Evolutionary conservation across 164 flowering plant genomes (phyloP).

Genomic region (Protea cynaroides): DNA sequence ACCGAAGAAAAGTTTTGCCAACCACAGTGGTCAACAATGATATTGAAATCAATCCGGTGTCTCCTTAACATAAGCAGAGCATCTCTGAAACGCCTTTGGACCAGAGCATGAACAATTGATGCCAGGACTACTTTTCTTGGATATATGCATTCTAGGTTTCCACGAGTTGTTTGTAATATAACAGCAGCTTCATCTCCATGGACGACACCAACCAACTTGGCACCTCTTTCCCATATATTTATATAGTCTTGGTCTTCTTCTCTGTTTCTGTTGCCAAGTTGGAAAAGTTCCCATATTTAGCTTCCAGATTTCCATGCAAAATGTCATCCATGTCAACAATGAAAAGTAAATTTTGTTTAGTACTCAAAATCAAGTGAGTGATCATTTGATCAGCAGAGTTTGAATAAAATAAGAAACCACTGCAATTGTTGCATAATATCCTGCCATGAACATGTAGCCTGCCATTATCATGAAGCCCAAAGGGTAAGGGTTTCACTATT

Average conservation of each 20-base stretch:
- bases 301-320: constrained; percentile 37
- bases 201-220: constrained; percentile 69
- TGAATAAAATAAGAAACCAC: constrained; percentile 80
- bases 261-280: constrained; percentile 29
- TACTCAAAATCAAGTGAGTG: constrained; percentile 74
- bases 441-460: constrained; percentile 55
- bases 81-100: constrained; percentile 72
- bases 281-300: constrained; percentile 46
- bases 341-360: constrained; percentile 80
- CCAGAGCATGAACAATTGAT: constrained; percentile 76
- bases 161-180: constrained; percentile 72
- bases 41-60: constrained; percentile 86
- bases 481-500: constrained; percentile 37
- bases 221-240: constrained; percentile 90
- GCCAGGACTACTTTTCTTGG: constrained; percentile 83
- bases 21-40: constrained; percentile 80
- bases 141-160: constrained; percentile 85
- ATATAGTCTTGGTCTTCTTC: constrained; percentile 46
- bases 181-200: constrained; percentile 94
- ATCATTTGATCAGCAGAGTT: constrained; percentile 41
- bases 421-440: constrained; percentile 72
- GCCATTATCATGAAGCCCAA: constrained; percentile 71
- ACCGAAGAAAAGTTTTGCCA: constrained; percentile 61
- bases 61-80: constrained; percentile 84
- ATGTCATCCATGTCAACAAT: constrained; percentile 54